These are phyloP conservation scores for Sapria himalayana DNA, from an alignment of 345 rosid species.

Conservation along the genomic window DNA sequence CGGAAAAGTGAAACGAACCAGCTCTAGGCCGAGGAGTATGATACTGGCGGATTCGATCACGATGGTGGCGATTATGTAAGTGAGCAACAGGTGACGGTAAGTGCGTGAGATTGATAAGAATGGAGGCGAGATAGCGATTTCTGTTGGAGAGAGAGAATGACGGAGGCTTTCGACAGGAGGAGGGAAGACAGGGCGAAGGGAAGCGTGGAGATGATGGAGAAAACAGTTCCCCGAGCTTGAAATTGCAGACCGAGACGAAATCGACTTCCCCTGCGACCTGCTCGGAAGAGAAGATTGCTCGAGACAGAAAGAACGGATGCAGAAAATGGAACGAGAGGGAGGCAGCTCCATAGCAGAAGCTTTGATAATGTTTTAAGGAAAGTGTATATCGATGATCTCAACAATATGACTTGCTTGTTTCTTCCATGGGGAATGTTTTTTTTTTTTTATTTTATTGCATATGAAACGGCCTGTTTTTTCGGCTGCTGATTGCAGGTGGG, in stretches of 20 bases:
- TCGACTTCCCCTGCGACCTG: too few relatives aligned
- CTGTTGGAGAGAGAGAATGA: constrained; percentile 15
- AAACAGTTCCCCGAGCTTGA: too few relatives aligned
- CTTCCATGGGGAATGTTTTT: constrained; percentile 22
- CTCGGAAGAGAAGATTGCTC: constrained; percentile 30
- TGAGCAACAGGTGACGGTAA: constrained; percentile 28
- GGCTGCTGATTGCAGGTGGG: too few relatives aligned
- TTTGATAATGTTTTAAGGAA: constrained; percentile 45
- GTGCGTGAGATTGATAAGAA: constrained; percentile 15
- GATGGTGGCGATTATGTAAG: constrained; percentile 28
- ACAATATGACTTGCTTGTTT: constrained; percentile 28
- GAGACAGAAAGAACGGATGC: constrained; percentile 35
- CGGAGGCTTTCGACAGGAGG: constrained; percentile 43
- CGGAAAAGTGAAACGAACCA: constrained; percentile 26
- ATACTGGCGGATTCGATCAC: constrained; percentile 55
- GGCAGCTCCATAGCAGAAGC: constrained; percentile 35
- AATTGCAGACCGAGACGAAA: too few relatives aligned
- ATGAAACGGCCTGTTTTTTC: too few relatives aligned
- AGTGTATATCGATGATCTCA: constrained; percentile 39
- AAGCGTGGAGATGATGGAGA: constrained; percentile 28
- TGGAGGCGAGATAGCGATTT: constrained; percentile 13
- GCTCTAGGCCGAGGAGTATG: constrained; percentile 37
- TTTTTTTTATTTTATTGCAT: constrained; percentile 4
- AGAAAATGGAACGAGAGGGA: constrained; percentile 34
- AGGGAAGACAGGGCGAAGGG: constrained; percentile 64